Evolutionary conservation across 2,329 filamentous ascomycete species (phyloP), one percentile per base, ranked within the genome.

Genomic region (Penicillium sp.): DNA sequence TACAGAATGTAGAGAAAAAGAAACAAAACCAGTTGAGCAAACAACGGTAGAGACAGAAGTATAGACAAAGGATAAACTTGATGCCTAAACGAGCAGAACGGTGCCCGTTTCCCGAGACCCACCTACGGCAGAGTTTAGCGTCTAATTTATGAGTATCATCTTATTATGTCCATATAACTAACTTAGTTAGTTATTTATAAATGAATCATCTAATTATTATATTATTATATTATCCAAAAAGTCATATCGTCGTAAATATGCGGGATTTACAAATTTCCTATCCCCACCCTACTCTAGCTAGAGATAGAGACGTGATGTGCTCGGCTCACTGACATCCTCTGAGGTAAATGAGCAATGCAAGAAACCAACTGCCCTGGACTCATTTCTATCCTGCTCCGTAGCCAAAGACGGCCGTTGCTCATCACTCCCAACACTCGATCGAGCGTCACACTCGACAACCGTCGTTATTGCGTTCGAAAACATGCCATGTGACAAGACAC

Each of bases 1-100:
- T 13, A 36, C 17, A 17, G 3, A n/a, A 25, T 27, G 13, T 9
- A 33, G 21, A 42, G 10, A 2, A 29, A 44, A 39, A 4, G 12
- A 33, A 17, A 33, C 4, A 23, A 35, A 31, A 27, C 15, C 17
- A 6, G 31, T 9, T 13, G 19, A 53, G 5, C 19, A 17, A 42
- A 29, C 13, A 36, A 25, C 7, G 44, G 19, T 31, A 25, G 25
- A 42, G 45, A 4, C 4, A 33, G 36, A 36, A 29, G 44, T 55
- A 49, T 53, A 48, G 13, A 42, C 13, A 29, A 35, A n/a, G 41
- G 31, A 47, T 48, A 33, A 53, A 53, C 39, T 41, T 53, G 49
- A 53, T 57, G 54, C 54, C 54, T 53, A 33, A 53, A 53, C 17
- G 49, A 47, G 21, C 23, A 12, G 36, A 23, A 10, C 29, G 6